A percentile compares a stretch with the other conserved stretches of the same genome.
Evolutionary conservation across 208 protist species (phyloP).

Genomic region (Strigomonas galati): DNA sequence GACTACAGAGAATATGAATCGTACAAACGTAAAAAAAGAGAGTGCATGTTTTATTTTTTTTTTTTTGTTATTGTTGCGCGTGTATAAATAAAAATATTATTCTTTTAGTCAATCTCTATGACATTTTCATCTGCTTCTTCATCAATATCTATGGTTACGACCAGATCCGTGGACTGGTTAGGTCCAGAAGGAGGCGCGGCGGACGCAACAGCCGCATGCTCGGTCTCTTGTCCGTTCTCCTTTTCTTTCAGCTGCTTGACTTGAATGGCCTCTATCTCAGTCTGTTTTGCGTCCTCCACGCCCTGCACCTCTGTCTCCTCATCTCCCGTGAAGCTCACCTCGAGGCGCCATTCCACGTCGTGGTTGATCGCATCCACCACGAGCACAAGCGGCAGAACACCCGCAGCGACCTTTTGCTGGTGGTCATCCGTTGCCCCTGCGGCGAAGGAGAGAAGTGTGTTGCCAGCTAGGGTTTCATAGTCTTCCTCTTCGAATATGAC

Average conservation of each 20-base stretch:
- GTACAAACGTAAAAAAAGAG: neutral
- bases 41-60: neutral
- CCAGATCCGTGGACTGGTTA: neutral
- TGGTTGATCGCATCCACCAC: constrained; percentile 57
- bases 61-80: neutral
- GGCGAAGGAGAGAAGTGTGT: constrained; percentile 22
- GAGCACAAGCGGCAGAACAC: constrained; percentile 28
- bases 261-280: neutral
- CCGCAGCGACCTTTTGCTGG: neutral
- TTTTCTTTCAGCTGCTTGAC: neutral
- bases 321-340: constrained; percentile 31
- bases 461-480: constrained; percentile 50
- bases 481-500: constrained; percentile 79
- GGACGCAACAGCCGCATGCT: neutral
- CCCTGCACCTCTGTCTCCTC: neutral
- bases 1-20: neutral
- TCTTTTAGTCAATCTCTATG: constrained; percentile 10
- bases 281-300: neutral
- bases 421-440: neutral
- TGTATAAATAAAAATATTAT: constrained; percentile 1
- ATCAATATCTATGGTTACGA: neutral
- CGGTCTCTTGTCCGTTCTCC: neutral
- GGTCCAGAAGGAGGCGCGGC: too few relatives aligned
- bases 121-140: constrained; percentile 17
- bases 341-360: constrained; percentile 58